Evolutionary conservation across 108 stramenopile species (phyloP).

Genomic region (Cyclotella kingstonii): DNA sequence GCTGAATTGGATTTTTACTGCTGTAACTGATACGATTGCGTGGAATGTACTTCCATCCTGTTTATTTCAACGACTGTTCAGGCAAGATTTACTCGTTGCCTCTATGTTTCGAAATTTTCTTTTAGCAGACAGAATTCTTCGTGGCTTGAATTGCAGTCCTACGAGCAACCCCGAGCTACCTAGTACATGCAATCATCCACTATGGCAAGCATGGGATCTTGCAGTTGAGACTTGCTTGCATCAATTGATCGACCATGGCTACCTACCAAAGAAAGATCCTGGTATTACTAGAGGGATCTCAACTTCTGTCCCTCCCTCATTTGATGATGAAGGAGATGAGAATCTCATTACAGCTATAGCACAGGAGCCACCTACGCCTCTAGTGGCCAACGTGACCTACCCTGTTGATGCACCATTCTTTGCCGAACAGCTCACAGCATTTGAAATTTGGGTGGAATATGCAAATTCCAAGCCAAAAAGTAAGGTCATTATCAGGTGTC

Average conservation of each 20-base stretch:
- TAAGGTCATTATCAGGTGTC: conserved; percentile 35
- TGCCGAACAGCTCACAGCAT: conserved; percentile 95
- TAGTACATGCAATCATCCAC: conserved; percentile 87
- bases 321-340: conserved; percentile 24
- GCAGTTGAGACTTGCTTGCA: conserved; percentile 93
- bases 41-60: conserved; percentile 97
- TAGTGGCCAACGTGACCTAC: conserved; percentile 3
- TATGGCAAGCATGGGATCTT: conserved; percentile 99
- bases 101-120: conserved; percentile 98
- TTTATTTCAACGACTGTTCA: conserved; percentile 95
- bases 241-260: conserved; percentile 73
- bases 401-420: conserved; percentile 86
- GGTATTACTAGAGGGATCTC: not conserved
- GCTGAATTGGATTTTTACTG: conserved; percentile 99
- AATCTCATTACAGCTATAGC: not conserved
- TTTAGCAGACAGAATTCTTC: conserved; percentile 95
- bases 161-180: conserved; percentile 89
- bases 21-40: conserved; percentile 98
- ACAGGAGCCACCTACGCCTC: not conserved
- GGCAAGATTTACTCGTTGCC: conserved; percentile 96
- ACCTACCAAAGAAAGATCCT: conserved; percentile 14
- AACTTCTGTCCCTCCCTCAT: conserved; percentile 4
- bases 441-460: conserved; percentile 97
- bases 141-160: conserved; percentile 90
- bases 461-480: conserved; percentile 50